phyloP scores from a whole-genome alignment of 164 flowering plant genomes.

The Sextonia rubra region DNA sequence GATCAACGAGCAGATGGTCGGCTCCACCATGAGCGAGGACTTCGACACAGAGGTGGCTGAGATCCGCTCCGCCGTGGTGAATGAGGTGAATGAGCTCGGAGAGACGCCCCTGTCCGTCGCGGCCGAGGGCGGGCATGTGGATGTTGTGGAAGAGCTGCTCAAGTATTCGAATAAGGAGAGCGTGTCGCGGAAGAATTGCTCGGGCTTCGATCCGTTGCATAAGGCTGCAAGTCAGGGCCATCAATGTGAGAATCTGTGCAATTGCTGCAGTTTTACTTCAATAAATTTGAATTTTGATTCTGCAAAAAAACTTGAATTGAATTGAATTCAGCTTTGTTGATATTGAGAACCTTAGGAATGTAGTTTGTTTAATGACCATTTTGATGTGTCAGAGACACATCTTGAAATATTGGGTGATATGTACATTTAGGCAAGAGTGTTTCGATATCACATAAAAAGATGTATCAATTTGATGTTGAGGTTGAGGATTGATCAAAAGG shows the following conservation, averaged over 20 bases:
- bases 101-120: constrained; percentile 48
- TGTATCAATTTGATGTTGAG: too few relatives aligned
- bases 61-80: constrained; percentile 43
- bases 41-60: constrained; percentile 74
- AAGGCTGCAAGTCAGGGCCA: constrained; percentile 68
- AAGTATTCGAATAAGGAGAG: constrained; percentile 39
- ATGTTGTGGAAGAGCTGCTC: constrained; percentile 42
- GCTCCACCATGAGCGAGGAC: constrained; percentile 47
- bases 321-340: too few relatives aligned
- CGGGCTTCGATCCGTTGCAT: constrained; percentile 64
- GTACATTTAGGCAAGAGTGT: too few relatives aligned
- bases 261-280: not conserved
- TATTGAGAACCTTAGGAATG: too few relatives aligned
- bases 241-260: constrained; percentile 31
- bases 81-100: constrained; percentile 52
- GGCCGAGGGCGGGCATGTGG: constrained; percentile 40
- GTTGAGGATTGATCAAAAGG: too few relatives aligned
- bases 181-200: constrained; percentile 42
- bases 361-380: too few relatives aligned
- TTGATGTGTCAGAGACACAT: too few relatives aligned
- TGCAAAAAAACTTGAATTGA: not conserved
- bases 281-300: not conserved
- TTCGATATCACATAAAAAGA: too few relatives aligned
- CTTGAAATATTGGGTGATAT: too few relatives aligned
- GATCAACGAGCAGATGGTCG: constrained; percentile 61